Evolutionary conservation across 768 basidiomycete genomes (phyloP), one percentile per base, ranked within the genome.

Genomic region (Suillus sp.): DNA sequence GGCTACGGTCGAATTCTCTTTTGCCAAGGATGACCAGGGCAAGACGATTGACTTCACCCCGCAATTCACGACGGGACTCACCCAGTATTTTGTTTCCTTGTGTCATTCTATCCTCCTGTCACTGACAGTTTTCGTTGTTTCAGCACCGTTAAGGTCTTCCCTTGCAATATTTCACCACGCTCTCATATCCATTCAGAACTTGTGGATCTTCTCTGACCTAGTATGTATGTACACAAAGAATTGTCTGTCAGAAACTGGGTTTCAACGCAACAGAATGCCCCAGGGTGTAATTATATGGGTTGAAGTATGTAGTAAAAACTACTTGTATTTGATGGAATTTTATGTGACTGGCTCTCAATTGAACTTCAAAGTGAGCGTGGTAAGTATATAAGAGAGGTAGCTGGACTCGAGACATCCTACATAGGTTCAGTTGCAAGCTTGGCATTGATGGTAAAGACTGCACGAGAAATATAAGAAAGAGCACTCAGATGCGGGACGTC

Each of bases 1-100:
- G 25, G 63, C 63, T 13, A 56, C 53, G 5, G 14, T 64, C 22
- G 38, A 38, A 3, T 43, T 64, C 18, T 43, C 43, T 10, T 37
- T 27, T 4, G 51, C 63, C 14, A 27, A 40, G 14, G 63, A 62
- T 37, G 61, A 63, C 10, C 40, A 62, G 25, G 63, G 63, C 30
- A 25, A 30, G 10, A 18, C 35, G 51, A 62, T 64, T 6, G 22
- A 64, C 16, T 40, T 64, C 22, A 53, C 30, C 8, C 63, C 63
- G 2, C 30, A 62, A 32, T 54, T 62, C 13, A 35, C 51, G 11
- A 32, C 3, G n/a, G 63, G 61, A 54, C 27, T 27, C 43, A 37
- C 10, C 5, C 16, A 11, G 34, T 56, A 30, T 56, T 58, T 50
- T 4, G 53, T 35, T 30, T 42, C 16, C 20, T 18, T 32, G 32